Conservation (phyloP, 192 early-diverging fungal genomes). For the Gryganskiella cystojenkinii region DNA sequence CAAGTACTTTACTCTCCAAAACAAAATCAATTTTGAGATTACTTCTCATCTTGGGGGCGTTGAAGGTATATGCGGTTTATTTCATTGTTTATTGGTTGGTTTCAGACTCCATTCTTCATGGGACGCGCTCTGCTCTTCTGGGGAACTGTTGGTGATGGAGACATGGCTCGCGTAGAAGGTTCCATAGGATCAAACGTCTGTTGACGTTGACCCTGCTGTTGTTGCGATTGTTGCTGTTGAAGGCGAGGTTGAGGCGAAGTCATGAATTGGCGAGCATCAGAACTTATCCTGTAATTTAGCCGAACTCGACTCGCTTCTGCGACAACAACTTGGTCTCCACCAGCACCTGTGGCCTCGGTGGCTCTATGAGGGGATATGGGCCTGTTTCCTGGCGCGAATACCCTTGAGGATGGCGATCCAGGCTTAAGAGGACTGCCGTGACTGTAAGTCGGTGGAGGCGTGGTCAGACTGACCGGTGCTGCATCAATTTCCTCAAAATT, state of each 20-base stretch:
- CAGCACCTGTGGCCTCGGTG: not conserved
- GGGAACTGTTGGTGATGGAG: conserved; percentile 2
- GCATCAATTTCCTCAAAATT: conserved; percentile 23
- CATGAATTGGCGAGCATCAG: not conserved
- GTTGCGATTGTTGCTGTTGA: not conserved
- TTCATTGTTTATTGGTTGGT: too few relatives aligned
- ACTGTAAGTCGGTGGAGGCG: conserved; percentile 8
- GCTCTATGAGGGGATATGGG: not conserved
- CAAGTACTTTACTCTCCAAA: too few relatives aligned
- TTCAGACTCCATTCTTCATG: too few relatives aligned
- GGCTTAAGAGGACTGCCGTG: not conserved
- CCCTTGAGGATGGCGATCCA: not conserved
- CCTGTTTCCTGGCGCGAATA: not conserved
- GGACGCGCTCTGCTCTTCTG: conserved; percentile 1
- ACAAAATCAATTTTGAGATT: too few relatives aligned
- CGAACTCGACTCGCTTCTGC: conserved; percentile 15
- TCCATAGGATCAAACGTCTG: not conserved
- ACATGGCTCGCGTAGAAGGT: not conserved
- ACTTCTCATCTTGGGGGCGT: too few relatives aligned
- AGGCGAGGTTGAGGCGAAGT: not conserved
- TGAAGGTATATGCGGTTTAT: too few relatives aligned
- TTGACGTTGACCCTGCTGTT: not conserved
- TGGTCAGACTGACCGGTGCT: conserved; percentile 5
- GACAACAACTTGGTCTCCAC: not conserved
- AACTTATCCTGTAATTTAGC: not conserved